Conservation (phyloP, 1,139 yeast species). For the Lipomyces yarrowii region DNA sequence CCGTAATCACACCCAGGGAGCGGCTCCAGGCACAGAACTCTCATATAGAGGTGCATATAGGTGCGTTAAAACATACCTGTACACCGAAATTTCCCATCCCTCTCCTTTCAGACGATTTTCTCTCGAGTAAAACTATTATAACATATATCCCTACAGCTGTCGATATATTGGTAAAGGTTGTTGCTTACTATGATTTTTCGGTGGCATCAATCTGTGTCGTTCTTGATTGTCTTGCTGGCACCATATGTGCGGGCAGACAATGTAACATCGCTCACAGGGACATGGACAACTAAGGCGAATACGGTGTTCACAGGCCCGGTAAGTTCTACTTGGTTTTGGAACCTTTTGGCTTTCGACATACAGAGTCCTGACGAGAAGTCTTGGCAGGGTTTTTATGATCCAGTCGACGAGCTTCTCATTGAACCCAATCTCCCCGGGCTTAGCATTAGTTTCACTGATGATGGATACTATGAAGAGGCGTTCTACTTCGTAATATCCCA, state of each 20-base stretch:
- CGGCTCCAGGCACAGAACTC: background rate
- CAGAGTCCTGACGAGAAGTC: background rate
- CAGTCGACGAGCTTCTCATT: conserved; percentile 87
- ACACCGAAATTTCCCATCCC: background rate
- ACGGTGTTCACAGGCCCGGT: conserved; percentile 93
- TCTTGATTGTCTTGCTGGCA: background rate
- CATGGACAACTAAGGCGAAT: conserved; percentile 93
- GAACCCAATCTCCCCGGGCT: conserved; percentile 97
- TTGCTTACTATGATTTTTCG: background rate
- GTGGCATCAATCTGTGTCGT: background rate
- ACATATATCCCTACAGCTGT: background rate
- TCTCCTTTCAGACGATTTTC: background rate
- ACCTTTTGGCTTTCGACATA: background rate
- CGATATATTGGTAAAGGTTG: background rate
- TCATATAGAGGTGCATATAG: too few species aligned
- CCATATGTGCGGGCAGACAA: background rate
- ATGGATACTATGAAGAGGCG: conserved; percentile 91
- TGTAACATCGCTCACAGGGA: conserved; percentile 53
- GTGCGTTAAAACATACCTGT: background rate
- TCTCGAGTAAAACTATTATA: background rate
- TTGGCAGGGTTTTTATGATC: conserved; percentile 79
- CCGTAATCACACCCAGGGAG: background rate
- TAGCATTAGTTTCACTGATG: conserved; percentile 87
- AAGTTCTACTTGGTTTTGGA: conserved; percentile 26
- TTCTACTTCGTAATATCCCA: conserved; percentile 74